These are phyloP conservation scores for Claviceps africana DNA, from an alignment of 2,329 filamentous ascomycete species.

Conservation along the genomic window DNA sequence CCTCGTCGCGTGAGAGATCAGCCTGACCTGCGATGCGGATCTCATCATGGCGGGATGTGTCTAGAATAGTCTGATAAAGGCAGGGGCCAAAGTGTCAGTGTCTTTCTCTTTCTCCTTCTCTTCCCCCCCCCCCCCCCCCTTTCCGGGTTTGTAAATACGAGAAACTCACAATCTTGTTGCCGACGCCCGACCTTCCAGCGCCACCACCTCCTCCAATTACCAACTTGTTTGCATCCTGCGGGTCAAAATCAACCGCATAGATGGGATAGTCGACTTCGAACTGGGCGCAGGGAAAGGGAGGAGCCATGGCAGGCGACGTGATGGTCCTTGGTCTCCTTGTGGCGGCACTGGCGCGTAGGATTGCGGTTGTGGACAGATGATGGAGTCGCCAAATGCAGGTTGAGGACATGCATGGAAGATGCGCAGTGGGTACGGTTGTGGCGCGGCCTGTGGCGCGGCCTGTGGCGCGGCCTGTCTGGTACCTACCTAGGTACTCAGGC, in stretches of 20 bases:
- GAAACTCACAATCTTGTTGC: conserved; percentile 68
- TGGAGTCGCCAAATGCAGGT: not conserved
- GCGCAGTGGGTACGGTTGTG: no score
- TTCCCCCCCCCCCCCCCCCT: not conserved
- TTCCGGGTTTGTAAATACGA: not conserved
- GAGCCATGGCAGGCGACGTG: conserved; percentile 18
- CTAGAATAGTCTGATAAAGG: conserved; percentile 49
- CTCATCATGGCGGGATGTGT: conserved; percentile 50
- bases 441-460: no score
- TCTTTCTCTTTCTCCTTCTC: not conserved
- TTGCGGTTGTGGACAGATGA: not conserved
- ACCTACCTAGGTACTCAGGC: no score
- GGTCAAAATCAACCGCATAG: conserved; percentile 80
- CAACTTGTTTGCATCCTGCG: conserved; percentile 58
- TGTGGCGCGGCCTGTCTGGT: no score
- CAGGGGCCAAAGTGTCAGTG: not conserved
- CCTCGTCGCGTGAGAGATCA: conserved; percentile 69
- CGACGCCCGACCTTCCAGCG: conserved; percentile 63
- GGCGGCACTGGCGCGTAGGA: not conserved
- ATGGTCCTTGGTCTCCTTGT: not conserved
- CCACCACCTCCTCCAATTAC: conserved; percentile 82
- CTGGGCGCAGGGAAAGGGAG: conserved; percentile 38
- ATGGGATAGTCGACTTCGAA: conserved; percentile 67
- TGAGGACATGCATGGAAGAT: not conserved
- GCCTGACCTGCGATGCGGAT: conserved; percentile 56